Evolutionary conservation across 169 alveolate species (phyloP).

Genomic region (Eimeria tenella): DNA sequence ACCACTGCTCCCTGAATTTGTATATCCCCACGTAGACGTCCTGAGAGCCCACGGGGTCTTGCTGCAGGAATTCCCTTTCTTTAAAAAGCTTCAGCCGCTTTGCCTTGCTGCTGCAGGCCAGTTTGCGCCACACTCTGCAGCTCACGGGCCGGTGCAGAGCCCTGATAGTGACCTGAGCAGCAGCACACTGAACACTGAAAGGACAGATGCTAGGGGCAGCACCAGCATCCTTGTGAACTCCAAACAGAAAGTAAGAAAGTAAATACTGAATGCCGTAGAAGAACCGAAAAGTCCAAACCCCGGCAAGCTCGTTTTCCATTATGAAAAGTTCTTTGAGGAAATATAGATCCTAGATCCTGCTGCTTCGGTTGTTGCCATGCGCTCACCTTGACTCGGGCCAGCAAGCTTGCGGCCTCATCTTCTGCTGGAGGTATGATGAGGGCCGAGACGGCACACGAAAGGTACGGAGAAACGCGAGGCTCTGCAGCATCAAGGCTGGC

Average conservation of each 20-base stretch:
- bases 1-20: not conserved
- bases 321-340: too few relatives aligned
- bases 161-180: not conserved
- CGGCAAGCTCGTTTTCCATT: too few relatives aligned
- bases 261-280: too few relatives aligned
- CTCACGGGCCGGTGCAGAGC: not conserved
- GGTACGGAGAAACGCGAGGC: not conserved
- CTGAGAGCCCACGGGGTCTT: not conserved
- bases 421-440: not conserved
- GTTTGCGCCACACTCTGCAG: not conserved
- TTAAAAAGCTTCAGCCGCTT: not conserved
- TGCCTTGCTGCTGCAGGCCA: not conserved
- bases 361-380: too few relatives aligned
- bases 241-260: too few relatives aligned
- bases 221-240: too few relatives aligned
- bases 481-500: not conserved
- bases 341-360: too few relatives aligned
- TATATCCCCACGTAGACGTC: not conserved
- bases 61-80: not conserved
- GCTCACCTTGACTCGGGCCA: not conserved
- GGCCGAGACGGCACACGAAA: not conserved
- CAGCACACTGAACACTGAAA: not conserved
- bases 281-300: too few relatives aligned
- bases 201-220: too few relatives aligned
- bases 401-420: not conserved